Evolutionary conservation across 2,329 filamentous ascomycete species (phyloP), one percentile per base, ranked within the genome.

Genomic region (Biscogniauxia mediterranea): DNA sequence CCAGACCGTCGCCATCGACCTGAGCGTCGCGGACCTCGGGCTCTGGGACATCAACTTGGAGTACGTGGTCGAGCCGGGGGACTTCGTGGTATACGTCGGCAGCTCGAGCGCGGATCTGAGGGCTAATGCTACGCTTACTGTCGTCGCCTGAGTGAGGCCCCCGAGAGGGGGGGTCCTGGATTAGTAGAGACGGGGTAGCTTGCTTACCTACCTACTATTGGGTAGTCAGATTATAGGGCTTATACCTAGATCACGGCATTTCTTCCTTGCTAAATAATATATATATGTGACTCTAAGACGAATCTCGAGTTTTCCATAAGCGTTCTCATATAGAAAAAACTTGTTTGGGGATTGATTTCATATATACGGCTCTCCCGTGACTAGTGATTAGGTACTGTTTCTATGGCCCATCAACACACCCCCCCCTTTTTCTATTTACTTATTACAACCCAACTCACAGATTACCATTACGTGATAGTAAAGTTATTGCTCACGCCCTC

Each of bases 11-110:
- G 76, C 70, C 7, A 77, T 87, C 11, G 75, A 80, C 19, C 68
- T 87, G 20, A 69, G 80, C 28, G 78, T 86, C 3, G 67, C 71
- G 20, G 78, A 83, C 54, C 73, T 85, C 64, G 84, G 84, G 0
- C 68, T 87, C 7, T 88, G 85, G 85, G 77, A 85, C 71, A 67
- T 75, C 13, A 78, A 75, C 38, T 89, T 91, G 86, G 77, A 88
- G 72, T 92, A 92, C 73, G 87, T 90, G 23, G 89, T 92, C 46
- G 90, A 92, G 79, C 83, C 84, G 2, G 89, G 89, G 1, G 82
- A 87, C 50, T 92, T 92, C 71, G 75, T 80, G 5, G 77, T 91
- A 9, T 78, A 81, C 58, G 82, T 89, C 17, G 89, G 88, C n/a
- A 81, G 78, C 57, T 83, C 82, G 23, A 88, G 85, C 66, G 76